These are phyloP conservation scores for Fusarium abutilonis DNA, from an alignment of 2,329 filamentous ascomycete species.

Conservation along the genomic window DNA sequence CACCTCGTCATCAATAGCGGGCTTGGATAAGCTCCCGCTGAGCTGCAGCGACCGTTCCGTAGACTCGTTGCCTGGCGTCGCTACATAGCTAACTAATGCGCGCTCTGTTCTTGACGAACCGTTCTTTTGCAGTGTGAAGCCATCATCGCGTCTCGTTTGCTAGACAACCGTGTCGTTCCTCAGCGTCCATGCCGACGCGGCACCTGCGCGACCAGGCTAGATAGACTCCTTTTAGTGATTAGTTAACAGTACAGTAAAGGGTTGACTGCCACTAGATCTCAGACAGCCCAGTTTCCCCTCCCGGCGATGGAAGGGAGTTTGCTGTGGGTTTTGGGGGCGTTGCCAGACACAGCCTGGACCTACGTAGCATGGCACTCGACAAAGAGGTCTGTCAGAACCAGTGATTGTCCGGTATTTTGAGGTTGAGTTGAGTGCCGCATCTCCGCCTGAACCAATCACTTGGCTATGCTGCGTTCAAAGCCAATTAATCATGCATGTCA, in stretches of 20 bases:
- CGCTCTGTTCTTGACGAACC: constrained; percentile 7
- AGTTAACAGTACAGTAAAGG: neutral
- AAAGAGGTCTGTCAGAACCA: constrained; percentile 16
- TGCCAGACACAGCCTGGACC: constrained; percentile 15
- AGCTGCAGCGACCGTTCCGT: constrained; percentile 20
- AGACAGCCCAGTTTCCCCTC: constrained; percentile 25
- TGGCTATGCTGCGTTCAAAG: constrained; percentile 21
- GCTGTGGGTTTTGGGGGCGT: constrained; percentile 28
- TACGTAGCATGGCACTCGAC: constrained; percentile 22
- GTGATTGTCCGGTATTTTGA: constrained; percentile 23
- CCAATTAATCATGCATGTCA: constrained; percentile 46
- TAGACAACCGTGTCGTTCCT: constrained; percentile 36
- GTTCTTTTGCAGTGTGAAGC: constrained; percentile 17
- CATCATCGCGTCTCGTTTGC: constrained; percentile 35
- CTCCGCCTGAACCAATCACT: constrained; percentile 34
- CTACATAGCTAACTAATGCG: too few species aligned
- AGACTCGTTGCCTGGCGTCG: constrained; percentile 26
- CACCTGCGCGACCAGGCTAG: constrained; percentile 26
- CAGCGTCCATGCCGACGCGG: constrained; percentile 30
- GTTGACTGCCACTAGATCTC: constrained; percentile 9
- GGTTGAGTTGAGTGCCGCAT: constrained; percentile 26
- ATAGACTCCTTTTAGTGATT: constrained; percentile 6
- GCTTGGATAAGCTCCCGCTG: constrained; percentile 21
- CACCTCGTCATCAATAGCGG: constrained; percentile 32
- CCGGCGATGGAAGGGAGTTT: constrained; percentile 21